Base-by-base conservation (phyloP, 495 filamentous ascomycete species). In the Hypoxylon crocopeplum region DNA sequence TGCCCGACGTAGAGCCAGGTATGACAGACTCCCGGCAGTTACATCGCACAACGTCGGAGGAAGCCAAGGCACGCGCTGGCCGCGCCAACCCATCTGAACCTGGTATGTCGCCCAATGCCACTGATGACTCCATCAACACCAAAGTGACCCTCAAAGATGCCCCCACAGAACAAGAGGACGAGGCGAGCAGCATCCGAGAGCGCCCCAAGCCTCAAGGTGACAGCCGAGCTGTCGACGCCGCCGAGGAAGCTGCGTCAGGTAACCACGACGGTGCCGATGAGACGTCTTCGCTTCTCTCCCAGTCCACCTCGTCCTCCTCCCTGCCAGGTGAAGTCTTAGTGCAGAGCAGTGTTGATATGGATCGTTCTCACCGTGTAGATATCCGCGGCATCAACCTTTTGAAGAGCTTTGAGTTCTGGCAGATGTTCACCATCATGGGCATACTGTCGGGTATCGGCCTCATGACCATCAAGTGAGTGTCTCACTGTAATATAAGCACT, bases 401-500 rank as follows among this genome's bases (percentile, higher is more conserved):
- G n/a, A 77, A 75, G 27, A 82, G 79, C 39, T 58, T 86, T 46
- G 90, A 96, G 44, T 98, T 98, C 73, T 98, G 92, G 91, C 86
- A 94, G 62, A 75, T 95, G 32, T 98, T 92, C 69, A 63, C 82
- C 44, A 84, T 95, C 30, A 88, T 98, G 82, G 93, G 88, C 25
- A 81, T 97, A 12, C 77, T 98, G 56, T 91, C 92, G 15, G 94
- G 94, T 34, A 89, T 97, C 68, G 94, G 94, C 8, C 73, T 98
- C 67, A 98, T 98, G 94, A 98, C 95, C 2, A 98, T 98, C 71
- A 98, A 98, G 92, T 96, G 77, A 74, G 91, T 82, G 39, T 20
- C 22, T 2, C 25, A 25, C 29, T 8, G 24, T 27, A 2, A 30
- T 6, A 5, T 34, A n/a, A n/a, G n/a, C n/a, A 10, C 12, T 13